Percentiles rank a stretch among this genome's conserved stretches.
Conservation (phyloP, 192 early-diverging fungal species). For the Umbelopsis sp. region DNA sequence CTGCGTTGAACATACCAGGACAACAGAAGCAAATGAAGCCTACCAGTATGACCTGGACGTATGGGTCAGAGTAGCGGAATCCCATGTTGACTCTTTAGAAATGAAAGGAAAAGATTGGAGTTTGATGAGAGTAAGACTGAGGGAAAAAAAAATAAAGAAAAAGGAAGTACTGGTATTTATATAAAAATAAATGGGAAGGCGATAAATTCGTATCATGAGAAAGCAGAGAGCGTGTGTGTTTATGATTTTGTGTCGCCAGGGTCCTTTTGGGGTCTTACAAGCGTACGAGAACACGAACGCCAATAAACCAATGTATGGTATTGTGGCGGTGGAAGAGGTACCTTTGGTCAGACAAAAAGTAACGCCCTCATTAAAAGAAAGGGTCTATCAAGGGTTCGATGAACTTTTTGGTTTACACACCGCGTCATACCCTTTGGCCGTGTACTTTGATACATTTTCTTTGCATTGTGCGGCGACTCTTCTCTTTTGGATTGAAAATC, state of each 20-base stretch:
- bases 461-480: too few species aligned
- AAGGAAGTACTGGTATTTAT: background rate
- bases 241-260: slow-evolving; percentile 17
- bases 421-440: too few species aligned
- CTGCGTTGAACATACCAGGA: slow-evolving; percentile 76
- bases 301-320: slow-evolving; percentile 4
- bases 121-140: slow-evolving; percentile 10
- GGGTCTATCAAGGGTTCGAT: slow-evolving; percentile 18
- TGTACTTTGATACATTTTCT: too few species aligned
- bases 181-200: background rate
- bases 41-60: slow-evolving; percentile 63
- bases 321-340: background rate
- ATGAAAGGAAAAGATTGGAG: slow-evolving; percentile 7
- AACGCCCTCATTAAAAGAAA: background rate
- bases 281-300: slow-evolving; percentile 10
- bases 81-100: slow-evolving; percentile 15
- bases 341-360: background rate
- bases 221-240: background rate
- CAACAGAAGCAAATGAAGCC: slow-evolving; percentile 78
- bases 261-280: slow-evolving; percentile 10
- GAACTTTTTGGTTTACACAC: background rate
- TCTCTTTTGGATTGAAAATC: too few species aligned
- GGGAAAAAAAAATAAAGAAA: background rate
- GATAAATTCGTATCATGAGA: slow-evolving; percentile 3
- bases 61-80: slow-evolving; percentile 52